Evolutionary conservation across 345 rosid genomes (phyloP), one percentile per base, ranked within the genome.

Genomic region (Erucastrum elatum): DNA sequence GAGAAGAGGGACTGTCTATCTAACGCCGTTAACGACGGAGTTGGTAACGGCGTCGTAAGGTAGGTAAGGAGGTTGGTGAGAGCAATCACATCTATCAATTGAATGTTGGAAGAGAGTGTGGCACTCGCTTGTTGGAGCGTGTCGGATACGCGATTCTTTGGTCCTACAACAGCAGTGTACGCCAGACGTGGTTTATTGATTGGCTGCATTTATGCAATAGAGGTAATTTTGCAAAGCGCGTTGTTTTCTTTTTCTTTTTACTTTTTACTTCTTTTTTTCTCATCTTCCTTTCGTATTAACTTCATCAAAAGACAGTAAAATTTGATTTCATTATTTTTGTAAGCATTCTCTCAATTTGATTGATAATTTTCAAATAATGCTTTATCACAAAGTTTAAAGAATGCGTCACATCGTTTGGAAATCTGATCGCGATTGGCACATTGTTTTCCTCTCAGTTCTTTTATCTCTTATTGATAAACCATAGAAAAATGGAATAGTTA

Each of bases 171-270:
- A 72, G 41, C 55, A 25, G n/a, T 33, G 41, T 0, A 11, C 35
- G 37, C 66, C 78, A 46, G n/a, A 8, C 37, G 75, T 62, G 66
- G 17, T 30, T 3, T 25, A n/a, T 9, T 63, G 51, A 58, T 70
- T 80, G 80, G 83, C 63, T 80, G 17, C 55, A 10, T 51, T 39
- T 26, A 33, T 64, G 35, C 76, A 16, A 70, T 26, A 70, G 73
- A 80, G 80, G 80, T 80, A 80, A 75, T 80, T 75, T 80, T 80
- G 72, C 72, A 64, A 75, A 80, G 56, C 39, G 70, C 68, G 68
- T 70, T 62, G 46, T 74, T 44, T 64, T 51, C 10, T 25, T 8
- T 27, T 71, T 30, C 0, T 6, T 25, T 55, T 56, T 55, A 4
- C 10, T 44, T 41, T 12, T 49, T 1, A n/a, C n/a, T n/a, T n/a